Evolutionary conservation across 768 basidiomycete genomes (phyloP).

Genomic region (Lenzites betulinus): DNA sequence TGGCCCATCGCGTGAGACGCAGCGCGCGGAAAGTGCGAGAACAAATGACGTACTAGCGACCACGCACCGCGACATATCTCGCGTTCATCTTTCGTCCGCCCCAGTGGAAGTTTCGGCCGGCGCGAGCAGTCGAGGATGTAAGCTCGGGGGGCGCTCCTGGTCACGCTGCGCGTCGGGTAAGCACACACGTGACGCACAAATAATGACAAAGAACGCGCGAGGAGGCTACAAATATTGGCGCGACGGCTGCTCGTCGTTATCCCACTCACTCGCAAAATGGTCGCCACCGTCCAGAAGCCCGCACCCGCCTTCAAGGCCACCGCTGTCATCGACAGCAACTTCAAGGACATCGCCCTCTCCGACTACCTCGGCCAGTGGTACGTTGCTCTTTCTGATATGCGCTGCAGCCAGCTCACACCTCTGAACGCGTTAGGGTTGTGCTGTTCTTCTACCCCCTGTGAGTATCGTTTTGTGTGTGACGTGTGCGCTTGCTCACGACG

Average conservation of each 20-base stretch:
- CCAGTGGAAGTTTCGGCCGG: constrained; percentile 1
- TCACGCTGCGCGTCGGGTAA: constrained; percentile 17
- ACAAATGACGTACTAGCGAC: not conserved
- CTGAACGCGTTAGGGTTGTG: constrained; percentile 63
- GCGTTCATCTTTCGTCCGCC: not conserved
- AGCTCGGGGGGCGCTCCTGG: constrained; percentile 3
- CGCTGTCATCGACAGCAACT: constrained; percentile 74
- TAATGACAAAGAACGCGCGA: constrained; percentile 30
- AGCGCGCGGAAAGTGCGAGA: constrained; percentile 8
- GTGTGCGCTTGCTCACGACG: not conserved
- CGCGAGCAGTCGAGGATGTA: not conserved
- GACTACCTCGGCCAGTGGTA: constrained; percentile 85
- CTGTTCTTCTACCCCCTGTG: constrained; percentile 95
- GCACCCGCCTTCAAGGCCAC: constrained; percentile 80
- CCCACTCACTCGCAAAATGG: constrained; percentile 21
- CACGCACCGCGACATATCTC: not conserved
- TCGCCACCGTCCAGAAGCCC: constrained; percentile 66
- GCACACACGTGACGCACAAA: constrained; percentile 25
- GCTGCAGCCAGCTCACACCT: constrained; percentile 2
- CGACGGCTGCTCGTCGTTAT: not conserved
- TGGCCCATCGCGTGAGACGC: not conserved
- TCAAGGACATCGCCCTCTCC: constrained; percentile 74
- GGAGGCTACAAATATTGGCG: constrained; percentile 20
- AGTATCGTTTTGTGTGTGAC: constrained; percentile 28
- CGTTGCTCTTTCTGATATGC: constrained; percentile 22